phyloP scores from a whole-genome alignment of 2,329 filamentous ascomycete genomes.

The Colletotrichum sp. region DNA sequence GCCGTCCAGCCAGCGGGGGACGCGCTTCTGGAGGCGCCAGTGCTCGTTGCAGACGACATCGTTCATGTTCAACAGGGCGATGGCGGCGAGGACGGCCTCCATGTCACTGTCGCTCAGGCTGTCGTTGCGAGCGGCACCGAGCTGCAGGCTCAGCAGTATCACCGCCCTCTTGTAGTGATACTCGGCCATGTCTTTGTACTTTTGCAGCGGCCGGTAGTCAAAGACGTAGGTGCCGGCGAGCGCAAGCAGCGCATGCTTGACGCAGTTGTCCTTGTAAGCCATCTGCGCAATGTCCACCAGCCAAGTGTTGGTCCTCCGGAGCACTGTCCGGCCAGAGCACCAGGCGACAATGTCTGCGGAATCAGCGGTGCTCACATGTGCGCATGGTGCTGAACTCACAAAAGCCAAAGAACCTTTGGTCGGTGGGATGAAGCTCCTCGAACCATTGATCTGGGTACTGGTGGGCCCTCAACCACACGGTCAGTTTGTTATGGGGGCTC shows the following conservation, averaged over 20 bases:
- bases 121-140: background rate
- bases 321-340: slow-evolving; percentile 44
- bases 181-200: slow-evolving; percentile 37
- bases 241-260: slow-evolving; percentile 43
- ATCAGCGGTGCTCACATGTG: background rate
- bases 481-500: background rate
- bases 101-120: background rate
- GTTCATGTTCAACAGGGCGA: slow-evolving; percentile 25
- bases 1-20: slow-evolving; percentile 43
- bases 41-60: slow-evolving; percentile 38
- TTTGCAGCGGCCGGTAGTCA: slow-evolving; percentile 40
- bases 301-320: slow-evolving; percentile 44
- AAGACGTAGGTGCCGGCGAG: slow-evolving; percentile 46
- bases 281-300: slow-evolving; percentile 44
- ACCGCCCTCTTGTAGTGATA: slow-evolving; percentile 29
- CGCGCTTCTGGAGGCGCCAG: slow-evolving; percentile 35
- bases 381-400: background rate
- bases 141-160: slow-evolving; percentile 33
- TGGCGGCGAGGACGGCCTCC: slow-evolving; percentile 25
- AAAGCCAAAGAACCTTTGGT: slow-evolving; percentile 10
- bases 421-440: background rate
- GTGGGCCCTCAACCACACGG: background rate
- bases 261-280: slow-evolving; percentile 35
- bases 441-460: background rate
- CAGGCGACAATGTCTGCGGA: slow-evolving; percentile 41